Evolutionary conservation across 148 eudicot species (phyloP).

Genomic region (Silene latifolia): DNA sequence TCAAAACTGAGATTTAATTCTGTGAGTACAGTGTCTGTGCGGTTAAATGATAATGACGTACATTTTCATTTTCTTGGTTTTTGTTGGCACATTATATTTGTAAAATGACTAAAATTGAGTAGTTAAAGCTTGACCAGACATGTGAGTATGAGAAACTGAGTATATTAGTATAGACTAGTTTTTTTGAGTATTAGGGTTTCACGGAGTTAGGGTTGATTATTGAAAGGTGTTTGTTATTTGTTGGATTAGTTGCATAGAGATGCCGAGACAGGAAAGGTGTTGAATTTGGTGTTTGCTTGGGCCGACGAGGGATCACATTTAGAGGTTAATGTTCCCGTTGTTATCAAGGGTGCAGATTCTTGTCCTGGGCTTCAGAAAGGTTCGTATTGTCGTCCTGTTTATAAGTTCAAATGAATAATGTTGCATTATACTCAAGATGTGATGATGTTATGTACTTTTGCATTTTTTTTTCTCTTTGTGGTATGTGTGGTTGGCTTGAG

Average conservation of each 20-base stretch:
- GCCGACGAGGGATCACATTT: conserved; percentile 72
- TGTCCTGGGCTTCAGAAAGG: conserved; percentile 89
- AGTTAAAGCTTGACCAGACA: no score
- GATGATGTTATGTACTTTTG: not conserved
- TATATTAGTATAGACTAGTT: not conserved
- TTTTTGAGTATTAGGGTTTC: not conserved
- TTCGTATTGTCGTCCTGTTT: conserved; percentile 18
- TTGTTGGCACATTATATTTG: no score
- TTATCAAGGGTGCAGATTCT: conserved; percentile 64
- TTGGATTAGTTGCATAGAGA: conserved; percentile 65
- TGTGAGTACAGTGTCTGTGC: no score
- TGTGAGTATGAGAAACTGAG: not conserved
- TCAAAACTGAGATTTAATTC: no score
- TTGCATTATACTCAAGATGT: not conserved
- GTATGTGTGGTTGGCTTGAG: not conserved
- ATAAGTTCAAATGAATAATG: not conserved
- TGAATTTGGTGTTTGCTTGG: conserved; percentile 90
- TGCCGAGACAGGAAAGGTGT: conserved; percentile 56
- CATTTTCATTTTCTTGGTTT: no score
- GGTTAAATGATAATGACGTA: no score
- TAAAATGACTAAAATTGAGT: no score
- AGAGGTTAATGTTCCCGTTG: conserved; percentile 78
- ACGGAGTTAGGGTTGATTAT: not conserved
- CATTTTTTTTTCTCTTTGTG: not conserved
- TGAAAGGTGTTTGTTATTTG: not conserved